A percentile compares a stretch with the other conserved stretches of the same genome.
Evolutionary conservation across 306 rosid genomes (phyloP).

Genomic region (Prinsepia uniflora): DNA sequence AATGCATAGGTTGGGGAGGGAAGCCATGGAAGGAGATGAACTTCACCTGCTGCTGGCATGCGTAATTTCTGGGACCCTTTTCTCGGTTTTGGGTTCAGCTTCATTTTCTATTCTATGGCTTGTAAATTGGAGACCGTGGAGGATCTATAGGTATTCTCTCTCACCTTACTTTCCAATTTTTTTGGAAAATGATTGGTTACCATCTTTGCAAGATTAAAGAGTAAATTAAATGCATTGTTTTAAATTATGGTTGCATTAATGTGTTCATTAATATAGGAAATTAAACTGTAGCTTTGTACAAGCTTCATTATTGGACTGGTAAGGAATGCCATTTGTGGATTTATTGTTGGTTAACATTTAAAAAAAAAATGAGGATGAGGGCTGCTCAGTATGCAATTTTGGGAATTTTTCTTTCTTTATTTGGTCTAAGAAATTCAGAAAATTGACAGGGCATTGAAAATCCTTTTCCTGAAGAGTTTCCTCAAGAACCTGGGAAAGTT

Average conservation of each 20-base stretch:
- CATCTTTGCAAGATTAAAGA: neutral
- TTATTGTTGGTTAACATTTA: neutral
- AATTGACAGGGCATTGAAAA: neutral
- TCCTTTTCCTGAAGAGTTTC: neutral
- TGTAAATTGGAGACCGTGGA: slow-evolving; percentile 99
- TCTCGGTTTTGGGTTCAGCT: slow-evolving; percentile 70
- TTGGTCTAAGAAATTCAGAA: neutral
- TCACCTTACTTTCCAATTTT: neutral
- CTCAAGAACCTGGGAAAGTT: neutral
- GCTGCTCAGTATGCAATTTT: neutral
- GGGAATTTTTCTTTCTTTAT: neutral
- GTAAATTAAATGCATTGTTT: neutral
- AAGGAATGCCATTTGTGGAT: neutral
- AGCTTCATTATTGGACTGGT: neutral
- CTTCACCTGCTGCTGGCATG: slow-evolving; percentile 69
- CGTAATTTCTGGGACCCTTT: slow-evolving; percentile 80
- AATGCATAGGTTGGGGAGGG: slow-evolving; percentile 33
- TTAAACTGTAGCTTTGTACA: neutral
- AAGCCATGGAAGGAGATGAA: slow-evolving; percentile 79
- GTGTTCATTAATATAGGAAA: slow-evolving; percentile 4
- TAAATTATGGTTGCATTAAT: slow-evolving; percentile 1
- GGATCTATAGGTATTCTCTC: slow-evolving; percentile 75
- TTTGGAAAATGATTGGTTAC: slow-evolving; percentile 6
- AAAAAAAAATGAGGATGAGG: neutral
- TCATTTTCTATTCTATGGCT: slow-evolving; percentile 87